Evolutionary conservation across 352 stramenopile species (phyloP), one percentile per base, ranked within the genome.

Genomic region (Peronospora farinosa): DNA sequence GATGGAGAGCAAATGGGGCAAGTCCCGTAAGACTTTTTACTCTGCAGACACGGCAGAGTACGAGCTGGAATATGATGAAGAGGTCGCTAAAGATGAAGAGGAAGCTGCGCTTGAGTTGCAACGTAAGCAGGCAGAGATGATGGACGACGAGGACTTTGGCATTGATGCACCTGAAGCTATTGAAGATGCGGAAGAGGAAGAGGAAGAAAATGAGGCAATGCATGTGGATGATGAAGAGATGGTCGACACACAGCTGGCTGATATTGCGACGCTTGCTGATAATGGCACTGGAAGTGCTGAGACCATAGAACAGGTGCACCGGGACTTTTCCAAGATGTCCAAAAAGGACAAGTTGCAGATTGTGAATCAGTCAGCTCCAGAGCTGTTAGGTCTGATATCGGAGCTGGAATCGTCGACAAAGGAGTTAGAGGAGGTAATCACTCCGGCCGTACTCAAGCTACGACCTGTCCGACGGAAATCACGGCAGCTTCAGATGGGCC

Each of bases 321-420:
- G 80, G 51, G 80, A 92, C 51, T 92, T 90, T 33, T 89, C 75
- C 19, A 92, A 89, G 59, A 69, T 94, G 63, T 78, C 76, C 43
- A 89, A 86, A 72, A 88, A 90, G 46, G 78, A 90, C 56, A 92
- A 93, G 60, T 66, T 93, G 15, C 72, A 86, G 57, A 86, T 94
- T 42, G 79, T 94, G 19, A 88, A 89, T 48, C 74, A 91, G 75
- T 92, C 78, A 1, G 75, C 80, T 2, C 83, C 83, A 0, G 83
- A 94, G 54, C 62, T 94, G 15, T 54, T 92, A 5, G 83, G 83
- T 4, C 60, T 94, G 2, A 63, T 83, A 25, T 56, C 62, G 0
- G 83, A 94, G 52, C 64, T 94, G 4, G 65, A 92, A 42, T 52
- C 63, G 35, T 80, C 78, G 12, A 77, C 84, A 38, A 78, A 72